These are phyloP conservation scores for Acorus calamus DNA, from an alignment of 106 monocot genomes.

Conservation along the genomic window DNA sequence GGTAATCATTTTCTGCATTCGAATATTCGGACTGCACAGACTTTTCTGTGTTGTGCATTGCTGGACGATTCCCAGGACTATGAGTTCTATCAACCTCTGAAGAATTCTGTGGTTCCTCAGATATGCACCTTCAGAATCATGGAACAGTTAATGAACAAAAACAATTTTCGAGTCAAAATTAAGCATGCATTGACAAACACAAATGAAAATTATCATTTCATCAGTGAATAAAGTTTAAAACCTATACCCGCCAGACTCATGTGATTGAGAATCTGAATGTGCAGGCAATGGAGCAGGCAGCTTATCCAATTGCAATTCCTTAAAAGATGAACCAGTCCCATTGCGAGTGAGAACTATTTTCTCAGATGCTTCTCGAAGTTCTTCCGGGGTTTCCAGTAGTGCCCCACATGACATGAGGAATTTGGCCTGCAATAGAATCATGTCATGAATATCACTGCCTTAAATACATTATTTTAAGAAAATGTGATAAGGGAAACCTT, in stretches of 20 bases:
- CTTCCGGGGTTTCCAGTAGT: conserved; percentile 35
- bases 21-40: conserved; percentile 15
- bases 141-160: background rate
- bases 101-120: background rate
- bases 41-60: background rate
- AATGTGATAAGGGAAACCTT: too few relatives aligned
- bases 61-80: background rate
- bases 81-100: too few relatives aligned
- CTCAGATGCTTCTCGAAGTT: conserved; percentile 16
- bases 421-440: conserved; percentile 28
- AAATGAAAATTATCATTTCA: background rate
- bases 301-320: conserved; percentile 24
- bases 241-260: conserved; percentile 13
- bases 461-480: too few relatives aligned
- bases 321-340: conserved; percentile 8
- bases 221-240: background rate
- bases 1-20: conserved; percentile 3
- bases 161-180: background rate
- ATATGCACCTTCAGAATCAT: conserved; percentile 11
- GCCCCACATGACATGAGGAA: conserved; percentile 45
- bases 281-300: conserved; percentile 5
- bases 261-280: conserved; percentile 8
- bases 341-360: conserved; percentile 5
- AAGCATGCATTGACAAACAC: background rate
- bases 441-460: background rate